Conservation (phyloP, 495 filamentous ascomycete species). For the Beverwykella pulmonaria region DNA sequence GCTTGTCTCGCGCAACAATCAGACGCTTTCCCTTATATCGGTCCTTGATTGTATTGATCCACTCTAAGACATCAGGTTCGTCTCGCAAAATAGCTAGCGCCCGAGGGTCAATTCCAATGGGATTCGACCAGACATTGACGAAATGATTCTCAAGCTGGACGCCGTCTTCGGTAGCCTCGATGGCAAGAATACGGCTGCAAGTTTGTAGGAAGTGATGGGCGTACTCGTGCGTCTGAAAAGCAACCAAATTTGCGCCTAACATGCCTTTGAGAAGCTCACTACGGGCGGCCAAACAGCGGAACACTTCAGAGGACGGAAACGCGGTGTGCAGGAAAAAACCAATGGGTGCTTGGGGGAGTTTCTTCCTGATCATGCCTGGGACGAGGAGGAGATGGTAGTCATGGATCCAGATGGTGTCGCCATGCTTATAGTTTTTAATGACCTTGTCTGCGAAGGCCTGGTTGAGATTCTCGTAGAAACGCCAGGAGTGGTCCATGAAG, state of each 20-base stretch:
- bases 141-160: constrained; percentile 91
- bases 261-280: constrained; percentile 86
- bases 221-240: constrained; percentile 92
- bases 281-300: constrained; percentile 82
- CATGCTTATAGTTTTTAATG: constrained; percentile 85
- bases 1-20: constrained; percentile 90
- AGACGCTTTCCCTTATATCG: constrained; percentile 82
- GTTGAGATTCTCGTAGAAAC: constrained; percentile 88
- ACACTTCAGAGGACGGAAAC: constrained; percentile 93
- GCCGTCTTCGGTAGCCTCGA: constrained; percentile 84
- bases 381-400: constrained; percentile 94
- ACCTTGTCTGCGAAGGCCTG: constrained; percentile 88
- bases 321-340: constrained; percentile 94
- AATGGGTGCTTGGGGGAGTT: constrained; percentile 85
- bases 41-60: constrained; percentile 76
- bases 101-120: constrained; percentile 82
- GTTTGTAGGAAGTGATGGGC: constrained; percentile 91
- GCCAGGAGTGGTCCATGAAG: constrained; percentile 93
- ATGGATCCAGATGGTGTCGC: constrained; percentile 90
- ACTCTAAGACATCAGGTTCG: constrained; percentile 70
- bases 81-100: constrained; percentile 72
- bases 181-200: constrained; percentile 81
- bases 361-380: constrained; percentile 84
- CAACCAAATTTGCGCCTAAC: constrained; percentile 84
- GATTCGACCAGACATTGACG: constrained; percentile 75